Conservation (phyloP, 495 filamentous ascomycete species). For the Aspergillus saccharolyticus region DNA sequence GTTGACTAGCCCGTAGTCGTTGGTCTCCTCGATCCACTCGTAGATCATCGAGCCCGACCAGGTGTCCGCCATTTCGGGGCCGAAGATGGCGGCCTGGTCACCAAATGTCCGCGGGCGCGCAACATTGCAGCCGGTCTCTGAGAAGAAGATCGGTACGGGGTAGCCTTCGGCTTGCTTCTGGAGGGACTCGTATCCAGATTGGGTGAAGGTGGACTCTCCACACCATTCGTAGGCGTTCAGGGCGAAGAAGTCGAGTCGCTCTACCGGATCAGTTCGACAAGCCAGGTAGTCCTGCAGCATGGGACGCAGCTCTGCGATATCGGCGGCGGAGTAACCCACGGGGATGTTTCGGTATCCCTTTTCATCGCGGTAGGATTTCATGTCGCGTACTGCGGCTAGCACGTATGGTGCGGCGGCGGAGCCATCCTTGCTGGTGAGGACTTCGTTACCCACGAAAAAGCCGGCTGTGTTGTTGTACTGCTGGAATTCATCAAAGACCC, state of each 20-base stretch:
- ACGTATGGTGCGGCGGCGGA: constrained; percentile 74
- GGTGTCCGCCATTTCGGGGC: constrained; percentile 59
- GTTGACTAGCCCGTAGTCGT: constrained; percentile 77
- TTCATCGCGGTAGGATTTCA: constrained; percentile 73
- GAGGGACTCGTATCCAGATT: constrained; percentile 67
- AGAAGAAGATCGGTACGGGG: constrained; percentile 80
- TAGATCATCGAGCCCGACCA: constrained; percentile 87
- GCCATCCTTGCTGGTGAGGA: constrained; percentile 51
- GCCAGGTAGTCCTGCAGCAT: constrained; percentile 87
- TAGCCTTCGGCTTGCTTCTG: constrained; percentile 53
- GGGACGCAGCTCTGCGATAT: constrained; percentile 74
- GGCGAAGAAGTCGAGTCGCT: constrained; percentile 76
- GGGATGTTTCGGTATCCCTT: constrained; percentile 81
- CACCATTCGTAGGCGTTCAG: constrained; percentile 93
- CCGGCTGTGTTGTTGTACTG: constrained; percentile 74
- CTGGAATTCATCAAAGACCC: constrained; percentile 75
- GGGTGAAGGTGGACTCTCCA: constrained; percentile 53
- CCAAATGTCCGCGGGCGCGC: constrained; percentile 63
- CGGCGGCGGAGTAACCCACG: constrained; percentile 85
- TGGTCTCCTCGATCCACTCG: constrained; percentile 85
- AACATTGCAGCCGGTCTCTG: constrained; percentile 73
- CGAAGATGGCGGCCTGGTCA: constrained; percentile 75
- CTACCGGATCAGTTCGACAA: constrained; percentile 62
- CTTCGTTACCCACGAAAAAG: constrained; percentile 85
- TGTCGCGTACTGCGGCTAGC: constrained; percentile 72